Base-by-base conservation (phyloP, 1,284 basidiomycete genomes). In the Austropuccinia psidii region DNA sequence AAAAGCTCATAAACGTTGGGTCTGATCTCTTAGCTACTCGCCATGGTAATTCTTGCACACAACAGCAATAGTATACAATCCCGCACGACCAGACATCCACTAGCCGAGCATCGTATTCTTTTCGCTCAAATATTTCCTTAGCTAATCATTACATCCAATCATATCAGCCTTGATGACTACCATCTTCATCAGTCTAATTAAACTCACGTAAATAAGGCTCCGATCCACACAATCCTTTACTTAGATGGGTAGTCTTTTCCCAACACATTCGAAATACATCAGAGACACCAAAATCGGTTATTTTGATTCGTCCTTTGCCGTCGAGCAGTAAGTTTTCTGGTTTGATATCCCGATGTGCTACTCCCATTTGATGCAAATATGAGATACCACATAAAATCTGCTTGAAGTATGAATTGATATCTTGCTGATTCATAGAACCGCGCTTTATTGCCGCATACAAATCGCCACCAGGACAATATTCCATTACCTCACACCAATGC, bases 401-500 rank as follows among this genome's bases (percentile, higher is more conserved):
- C 85, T 93, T 96, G 86, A 98, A 98, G 81, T 90, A 94, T 81
- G 92, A 96, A 81, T 98, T 94, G 77, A 97, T 93, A 82, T 96
- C 93, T 80, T 87, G 88, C 21, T 91, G 88, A 19, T 88, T 89
- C 93, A 98, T 96, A 77, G 90, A 88, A 79, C 94, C 95, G 81
- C 91, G 92, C 85, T 97, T 97, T 84, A 98, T 98, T 43, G 93
- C 93, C 29, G 93, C 93, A 80, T 98, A 98, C 41, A 98, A 84
- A 82, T 98, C 94, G 5, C 94, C 94, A 66, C 95, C 95, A 1
- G 92, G 91, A 81, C 95, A 97, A 80, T 94, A 98, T 83, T 98
- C 96, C 96, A 98, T 98, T 75, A 98, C 95, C 82, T 98, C 95
- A 80, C 95, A 98, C 95, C 95, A 98, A 79, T 93, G 89, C 76